A percentile compares a stretch with the other conserved stretches of the same genome.
These are phyloP conservation scores for Epichloe glyceriae DNA, from an alignment of 2,329 filamentous ascomycete species.

Conservation along the genomic window DNA sequence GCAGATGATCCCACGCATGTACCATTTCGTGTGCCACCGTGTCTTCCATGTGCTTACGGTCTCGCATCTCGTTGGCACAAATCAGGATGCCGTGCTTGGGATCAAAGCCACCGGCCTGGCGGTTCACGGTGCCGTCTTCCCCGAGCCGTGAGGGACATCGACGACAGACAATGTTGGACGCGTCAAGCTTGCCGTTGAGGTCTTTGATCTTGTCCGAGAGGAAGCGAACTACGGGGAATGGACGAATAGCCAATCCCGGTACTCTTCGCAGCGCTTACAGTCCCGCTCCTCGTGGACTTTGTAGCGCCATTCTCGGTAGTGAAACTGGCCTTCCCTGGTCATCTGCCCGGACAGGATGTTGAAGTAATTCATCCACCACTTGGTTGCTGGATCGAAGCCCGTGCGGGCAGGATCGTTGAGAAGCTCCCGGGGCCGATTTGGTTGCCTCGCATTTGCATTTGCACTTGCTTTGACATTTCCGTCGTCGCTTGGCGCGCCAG, in stretches of 20 bases:
- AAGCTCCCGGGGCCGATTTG: conserved; percentile 21
- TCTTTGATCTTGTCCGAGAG: conserved; percentile 67
- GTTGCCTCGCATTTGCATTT: conserved; percentile 1
- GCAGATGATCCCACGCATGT: conserved; percentile 84
- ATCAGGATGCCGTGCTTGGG: conserved; percentile 78
- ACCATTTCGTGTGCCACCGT: conserved; percentile 96
- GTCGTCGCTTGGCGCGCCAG: conserved; percentile 6
- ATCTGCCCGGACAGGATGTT: conserved; percentile 64
- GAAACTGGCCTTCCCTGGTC: conserved; percentile 52
- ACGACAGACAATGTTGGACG: conserved; percentile 66
- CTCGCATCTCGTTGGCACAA: conserved; percentile 81
- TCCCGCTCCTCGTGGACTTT: conserved; percentile 62
- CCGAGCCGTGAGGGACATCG: conserved; percentile 54
- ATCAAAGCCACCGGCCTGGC: conserved; percentile 69
- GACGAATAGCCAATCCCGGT: conserved; percentile 71
- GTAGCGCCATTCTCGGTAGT: conserved; percentile 70
- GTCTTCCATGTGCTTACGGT: conserved; percentile 76
- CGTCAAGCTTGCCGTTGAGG: conserved; percentile 64
- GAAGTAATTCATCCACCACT: conserved; percentile 77
- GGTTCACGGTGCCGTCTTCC: conserved; percentile 46
- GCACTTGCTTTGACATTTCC: conserved; percentile 1
- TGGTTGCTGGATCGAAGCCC: conserved; percentile 47
- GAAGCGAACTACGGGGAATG: conserved; percentile 84
- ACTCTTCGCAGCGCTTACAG: conserved; percentile 67
- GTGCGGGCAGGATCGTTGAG: conserved; percentile 47